Conservation (phyloP, 192 early-diverging fungal genomes). For the Backusella australiensis region DNA sequence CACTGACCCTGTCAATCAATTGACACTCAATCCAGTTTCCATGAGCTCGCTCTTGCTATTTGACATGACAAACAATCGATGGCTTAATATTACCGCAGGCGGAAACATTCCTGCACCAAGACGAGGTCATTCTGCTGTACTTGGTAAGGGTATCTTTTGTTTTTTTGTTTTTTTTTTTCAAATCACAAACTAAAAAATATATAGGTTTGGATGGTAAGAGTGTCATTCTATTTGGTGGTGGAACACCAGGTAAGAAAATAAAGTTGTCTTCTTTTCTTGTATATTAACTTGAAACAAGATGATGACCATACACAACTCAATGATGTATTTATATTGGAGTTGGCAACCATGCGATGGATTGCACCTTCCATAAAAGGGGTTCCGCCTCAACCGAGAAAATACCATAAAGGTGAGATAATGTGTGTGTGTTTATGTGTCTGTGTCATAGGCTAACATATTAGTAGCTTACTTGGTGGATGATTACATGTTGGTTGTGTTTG, state of each 20-base stretch:
- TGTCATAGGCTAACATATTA: not conserved
- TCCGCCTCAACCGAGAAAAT: conserved; percentile 29
- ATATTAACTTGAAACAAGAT: not conserved
- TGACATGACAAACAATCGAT: conserved; percentile 16
- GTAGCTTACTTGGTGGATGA: conserved; percentile 28
- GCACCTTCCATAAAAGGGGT: conserved; percentile 24
- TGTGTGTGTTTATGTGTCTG: too few relatives aligned
- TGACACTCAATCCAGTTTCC: conserved; percentile 23
- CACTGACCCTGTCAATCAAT: conserved; percentile 23
- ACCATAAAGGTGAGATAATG: conserved; percentile 28
- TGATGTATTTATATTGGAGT: conserved; percentile 26
- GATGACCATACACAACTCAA: conserved; percentile 20
- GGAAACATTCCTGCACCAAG: conserved; percentile 35
- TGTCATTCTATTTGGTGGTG: conserved; percentile 32
- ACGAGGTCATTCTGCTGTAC: conserved; percentile 28
- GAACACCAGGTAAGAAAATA: conserved; percentile 9
- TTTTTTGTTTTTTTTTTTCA: too few relatives aligned
- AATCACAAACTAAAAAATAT: too few relatives aligned
- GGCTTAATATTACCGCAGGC: conserved; percentile 30
- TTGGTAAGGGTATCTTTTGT: not conserved
- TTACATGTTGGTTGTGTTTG: conserved; percentile 28
- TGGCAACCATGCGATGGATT: conserved; percentile 22
- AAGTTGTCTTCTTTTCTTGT: not conserved
- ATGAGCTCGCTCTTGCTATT: conserved; percentile 25
- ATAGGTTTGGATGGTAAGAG: conserved; percentile 20